A percentile compares a stretch with the other conserved stretches of the same genome.
Conservation (phyloP, 768 basidiomycete genomes). For the Pisolithus sp. region DNA sequence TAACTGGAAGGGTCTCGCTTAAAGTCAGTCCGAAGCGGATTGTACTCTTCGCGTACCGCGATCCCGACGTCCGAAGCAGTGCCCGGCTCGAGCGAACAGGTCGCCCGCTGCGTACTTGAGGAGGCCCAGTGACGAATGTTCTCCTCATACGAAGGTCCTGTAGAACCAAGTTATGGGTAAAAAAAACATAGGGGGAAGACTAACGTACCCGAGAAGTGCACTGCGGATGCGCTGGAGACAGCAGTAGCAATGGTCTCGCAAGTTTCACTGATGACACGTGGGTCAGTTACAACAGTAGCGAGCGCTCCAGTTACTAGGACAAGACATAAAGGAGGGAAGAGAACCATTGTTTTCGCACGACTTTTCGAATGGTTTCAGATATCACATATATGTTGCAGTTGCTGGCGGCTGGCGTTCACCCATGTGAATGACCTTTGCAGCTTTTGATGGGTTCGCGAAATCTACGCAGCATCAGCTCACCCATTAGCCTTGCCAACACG, state of each 20-base stretch:
- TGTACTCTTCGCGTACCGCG: conserved; percentile 31
- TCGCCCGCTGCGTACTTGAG: conserved; percentile 40
- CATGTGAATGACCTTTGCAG: too few relatives aligned
- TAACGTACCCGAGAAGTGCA: conserved; percentile 37
- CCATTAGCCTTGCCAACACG: too few relatives aligned
- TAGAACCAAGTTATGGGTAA: conserved; percentile 3
- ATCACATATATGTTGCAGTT: too few relatives aligned
- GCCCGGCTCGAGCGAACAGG: conserved; percentile 56
- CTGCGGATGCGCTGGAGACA: conserved; percentile 39
- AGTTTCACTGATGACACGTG: not conserved
- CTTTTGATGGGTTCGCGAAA: too few relatives aligned
- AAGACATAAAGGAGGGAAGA: too few relatives aligned
- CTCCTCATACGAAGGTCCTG: conserved; percentile 27
- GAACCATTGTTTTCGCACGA: too few relatives aligned
- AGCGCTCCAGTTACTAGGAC: too few relatives aligned
- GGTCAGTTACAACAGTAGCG: not conserved
- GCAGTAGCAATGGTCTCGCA: conserved; percentile 33
- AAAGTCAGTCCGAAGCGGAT: not conserved
- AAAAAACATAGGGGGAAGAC: not conserved
- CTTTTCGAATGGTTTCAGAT: too few relatives aligned
- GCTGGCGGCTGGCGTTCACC: too few relatives aligned
- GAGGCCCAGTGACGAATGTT: conserved; percentile 48
- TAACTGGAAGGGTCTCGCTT: conserved; percentile 1
- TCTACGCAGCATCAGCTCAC: too few relatives aligned
- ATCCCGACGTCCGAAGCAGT: conserved; percentile 42